These are phyloP conservation scores for Penicillium flavigenum DNA, from an alignment of 495 filamentous ascomycete genomes.

Conservation along the genomic window DNA sequence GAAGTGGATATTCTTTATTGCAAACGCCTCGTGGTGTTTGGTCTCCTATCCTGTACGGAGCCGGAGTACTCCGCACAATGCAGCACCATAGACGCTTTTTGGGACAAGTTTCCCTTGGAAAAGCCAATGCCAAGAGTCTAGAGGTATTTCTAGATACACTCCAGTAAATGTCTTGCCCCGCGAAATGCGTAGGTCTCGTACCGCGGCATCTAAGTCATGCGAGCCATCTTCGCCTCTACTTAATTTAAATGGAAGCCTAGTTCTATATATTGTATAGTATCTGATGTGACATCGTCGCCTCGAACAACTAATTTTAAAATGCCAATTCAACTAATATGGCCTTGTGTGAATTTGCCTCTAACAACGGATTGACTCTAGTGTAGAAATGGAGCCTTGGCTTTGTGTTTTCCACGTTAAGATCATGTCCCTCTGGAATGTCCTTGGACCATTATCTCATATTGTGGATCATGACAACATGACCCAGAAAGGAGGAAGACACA, in stretches of 20 bases:
- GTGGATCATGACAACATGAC: background rate
- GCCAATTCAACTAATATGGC: background rate
- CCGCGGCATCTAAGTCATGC: background rate
- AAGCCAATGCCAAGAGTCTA: background rate
- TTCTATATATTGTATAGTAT: background rate
- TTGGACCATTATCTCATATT: background rate
- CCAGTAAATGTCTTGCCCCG: background rate
- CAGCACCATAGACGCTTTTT: background rate
- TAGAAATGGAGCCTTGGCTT: background rate
- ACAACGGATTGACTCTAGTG: constrained; percentile 4
- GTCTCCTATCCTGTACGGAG: background rate
- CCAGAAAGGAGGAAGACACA: background rate
- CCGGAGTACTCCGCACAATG: background rate
- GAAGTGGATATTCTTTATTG: background rate
- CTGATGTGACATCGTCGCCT: background rate
- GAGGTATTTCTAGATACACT: background rate
- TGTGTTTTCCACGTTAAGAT: background rate
- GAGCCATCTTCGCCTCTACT: background rate
- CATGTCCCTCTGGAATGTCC: background rate
- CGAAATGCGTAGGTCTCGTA: background rate
- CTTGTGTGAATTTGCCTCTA: background rate
- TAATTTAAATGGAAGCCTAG: constrained; percentile 1
- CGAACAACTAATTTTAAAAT: background rate
- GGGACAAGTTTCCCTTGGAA: background rate
- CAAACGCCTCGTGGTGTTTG: background rate